Conservation (phyloP, 2,329 filamentous ascomycete genomes). For the Talaromyces rugulosus region DNA sequence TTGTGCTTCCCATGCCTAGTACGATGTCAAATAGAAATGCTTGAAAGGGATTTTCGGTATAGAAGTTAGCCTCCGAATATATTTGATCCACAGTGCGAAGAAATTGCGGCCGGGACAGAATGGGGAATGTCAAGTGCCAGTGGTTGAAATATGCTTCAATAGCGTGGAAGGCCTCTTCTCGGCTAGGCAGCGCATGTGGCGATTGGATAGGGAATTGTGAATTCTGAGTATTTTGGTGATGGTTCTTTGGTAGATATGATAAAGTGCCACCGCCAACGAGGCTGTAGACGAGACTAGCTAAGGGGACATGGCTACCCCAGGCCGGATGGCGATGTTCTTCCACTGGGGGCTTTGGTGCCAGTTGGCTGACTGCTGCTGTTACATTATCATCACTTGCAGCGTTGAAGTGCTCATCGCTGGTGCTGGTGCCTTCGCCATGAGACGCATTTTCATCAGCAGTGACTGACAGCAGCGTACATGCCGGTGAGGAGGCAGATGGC, state of each 20-base stretch:
- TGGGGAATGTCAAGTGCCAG: background rate
- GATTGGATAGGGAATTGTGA: no score
- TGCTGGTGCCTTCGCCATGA: background rate
- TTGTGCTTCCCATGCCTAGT: background rate
- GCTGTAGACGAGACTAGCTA: background rate
- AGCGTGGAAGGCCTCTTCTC: background rate
- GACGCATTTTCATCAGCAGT: background rate
- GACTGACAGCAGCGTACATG: background rate
- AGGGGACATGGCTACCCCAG: no score
- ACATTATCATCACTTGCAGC: background rate
- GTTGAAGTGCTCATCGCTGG: no score
- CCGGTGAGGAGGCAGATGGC: background rate
- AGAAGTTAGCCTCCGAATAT: background rate
- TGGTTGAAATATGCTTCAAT: background rate
- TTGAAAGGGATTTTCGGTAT: background rate
- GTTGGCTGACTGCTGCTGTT: background rate
- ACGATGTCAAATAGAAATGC: background rate
- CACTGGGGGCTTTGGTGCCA: no score
- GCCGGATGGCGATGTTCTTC: no score
- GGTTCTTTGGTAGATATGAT: no score
- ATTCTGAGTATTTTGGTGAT: no score
- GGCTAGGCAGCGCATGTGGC: background rate
- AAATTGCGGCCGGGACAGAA: background rate
- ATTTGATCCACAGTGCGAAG: background rate
- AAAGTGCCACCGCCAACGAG: background rate